phyloP scores from a whole-genome alignment of 1,284 basidiomycete species.

The Ganoderma meredithae region DNA sequence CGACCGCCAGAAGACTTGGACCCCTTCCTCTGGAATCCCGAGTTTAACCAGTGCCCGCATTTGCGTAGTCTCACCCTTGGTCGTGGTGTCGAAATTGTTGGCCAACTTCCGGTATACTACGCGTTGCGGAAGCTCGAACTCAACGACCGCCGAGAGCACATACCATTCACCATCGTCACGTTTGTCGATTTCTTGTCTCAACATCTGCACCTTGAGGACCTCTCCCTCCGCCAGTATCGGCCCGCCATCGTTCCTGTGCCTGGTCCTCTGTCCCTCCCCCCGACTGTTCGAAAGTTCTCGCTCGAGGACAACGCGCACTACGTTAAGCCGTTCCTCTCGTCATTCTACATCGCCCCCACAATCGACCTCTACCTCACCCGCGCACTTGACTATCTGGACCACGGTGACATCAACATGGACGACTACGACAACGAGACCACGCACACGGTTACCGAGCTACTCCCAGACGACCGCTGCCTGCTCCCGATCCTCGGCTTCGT shows the following conservation, averaged over 20 bases:
- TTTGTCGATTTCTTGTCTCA: slow-evolving; percentile 7
- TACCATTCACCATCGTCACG: slow-evolving; percentile 3
- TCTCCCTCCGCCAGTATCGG: slow-evolving; percentile 10
- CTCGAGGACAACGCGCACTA: slow-evolving; percentile 19
- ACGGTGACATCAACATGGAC: slow-evolving; percentile 1
- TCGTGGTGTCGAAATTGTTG: not conserved
- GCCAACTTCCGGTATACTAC: slow-evolving; percentile 4
- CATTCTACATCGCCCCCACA: slow-evolving; percentile 8
- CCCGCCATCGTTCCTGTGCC: not conserved
- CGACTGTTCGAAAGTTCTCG: slow-evolving; percentile 8
- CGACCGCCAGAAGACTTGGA: not conserved
- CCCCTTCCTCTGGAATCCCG: slow-evolving; percentile 3
- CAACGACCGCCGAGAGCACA: not conserved
- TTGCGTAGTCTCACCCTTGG: slow-evolving; percentile 3
- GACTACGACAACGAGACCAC: not conserved
- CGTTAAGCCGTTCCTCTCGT: slow-evolving; percentile 17
- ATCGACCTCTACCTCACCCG: slow-evolving; percentile 11
- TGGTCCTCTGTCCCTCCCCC: slow-evolving; percentile 1
- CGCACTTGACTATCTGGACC: slow-evolving; percentile 7
- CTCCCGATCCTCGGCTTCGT: slow-evolving; percentile 13
- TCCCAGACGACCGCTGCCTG: slow-evolving; percentile 9
- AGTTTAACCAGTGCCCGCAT: not conserved
- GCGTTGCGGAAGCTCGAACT: slow-evolving; percentile 13
- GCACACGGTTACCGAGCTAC: not conserved
- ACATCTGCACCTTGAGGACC: slow-evolving; percentile 12